Percentiles rank a stretch among this genome's conserved stretches.
Evolutionary conservation across 306 rosid species (phyloP).

Genomic region (Dicorynia guianensis): DNA sequence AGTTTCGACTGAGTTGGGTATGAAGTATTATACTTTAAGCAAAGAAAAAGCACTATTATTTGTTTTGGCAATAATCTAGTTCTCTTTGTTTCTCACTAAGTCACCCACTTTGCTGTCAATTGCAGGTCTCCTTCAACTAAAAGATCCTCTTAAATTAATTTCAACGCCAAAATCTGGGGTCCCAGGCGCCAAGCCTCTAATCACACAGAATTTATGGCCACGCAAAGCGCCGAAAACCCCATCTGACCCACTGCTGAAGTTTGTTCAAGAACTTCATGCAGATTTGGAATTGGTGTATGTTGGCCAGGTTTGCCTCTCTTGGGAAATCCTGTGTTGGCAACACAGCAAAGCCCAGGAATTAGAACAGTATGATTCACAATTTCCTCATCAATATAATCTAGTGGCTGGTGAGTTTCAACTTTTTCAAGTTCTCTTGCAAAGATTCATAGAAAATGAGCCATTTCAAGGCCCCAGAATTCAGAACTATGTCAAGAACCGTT

Average conservation of each 20-base stretch:
- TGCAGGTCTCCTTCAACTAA: conserved; percentile 79
- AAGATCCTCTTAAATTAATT: conserved; percentile 56
- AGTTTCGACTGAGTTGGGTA: conserved; percentile 34
- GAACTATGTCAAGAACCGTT: conserved; percentile 73
- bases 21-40: conserved; percentile 44
- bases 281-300: conserved; percentile 91
- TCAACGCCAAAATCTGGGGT: conserved; percentile 51
- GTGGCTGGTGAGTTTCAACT: conserved; percentile 86
- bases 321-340: conserved; percentile 96
- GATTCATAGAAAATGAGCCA: conserved; percentile 82
- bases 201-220: conserved; percentile 62
- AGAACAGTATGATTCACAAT: conserved; percentile 51
- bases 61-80: conserved; percentile 29
- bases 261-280: conserved; percentile 65
- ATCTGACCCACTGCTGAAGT: conserved; percentile 57
- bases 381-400: conserved; percentile 52
- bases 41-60: conserved; percentile 33
- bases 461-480: conserved; percentile 85
- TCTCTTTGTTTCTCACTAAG: conserved; percentile 24
- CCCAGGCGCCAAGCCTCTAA: conserved; percentile 51
- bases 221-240: conserved; percentile 52
- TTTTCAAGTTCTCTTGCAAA: conserved; percentile 76
- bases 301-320: conserved; percentile 92
- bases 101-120: conserved; percentile 34
- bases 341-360: conserved; percentile 70